Conservation (phyloP, 108 stramenopile genomes). For the Nannochloropsis salina region DNA sequence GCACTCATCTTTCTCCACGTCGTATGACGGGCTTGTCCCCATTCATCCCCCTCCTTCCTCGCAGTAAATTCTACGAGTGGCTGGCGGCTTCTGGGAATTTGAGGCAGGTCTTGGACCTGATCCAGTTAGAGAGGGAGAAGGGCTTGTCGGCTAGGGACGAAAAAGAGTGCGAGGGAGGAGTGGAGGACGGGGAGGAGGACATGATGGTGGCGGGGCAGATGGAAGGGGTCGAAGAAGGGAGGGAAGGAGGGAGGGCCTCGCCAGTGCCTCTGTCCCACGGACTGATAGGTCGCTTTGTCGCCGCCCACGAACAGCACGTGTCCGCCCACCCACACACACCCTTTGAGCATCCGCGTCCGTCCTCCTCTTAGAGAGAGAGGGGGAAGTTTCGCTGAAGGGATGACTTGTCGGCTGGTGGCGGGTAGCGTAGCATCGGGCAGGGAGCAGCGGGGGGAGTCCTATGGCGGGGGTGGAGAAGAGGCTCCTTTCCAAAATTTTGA, state of each 20-base stretch:
- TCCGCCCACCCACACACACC: too few relatives aligned
- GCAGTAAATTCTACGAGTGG: slow-evolving; percentile 68
- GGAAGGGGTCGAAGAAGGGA: not conserved
- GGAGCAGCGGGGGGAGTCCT: too few relatives aligned
- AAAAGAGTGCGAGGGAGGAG: not conserved
- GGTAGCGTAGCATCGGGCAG: too few relatives aligned
- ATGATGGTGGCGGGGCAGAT: not conserved
- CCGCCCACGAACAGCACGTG: too few relatives aligned
- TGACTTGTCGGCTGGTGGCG: too few relatives aligned
- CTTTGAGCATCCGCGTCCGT: too few relatives aligned
- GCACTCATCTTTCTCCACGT: too few relatives aligned
- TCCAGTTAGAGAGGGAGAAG: slow-evolving; percentile 65
- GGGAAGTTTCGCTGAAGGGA: too few relatives aligned
- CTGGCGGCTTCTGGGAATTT: slow-evolving; percentile 80
- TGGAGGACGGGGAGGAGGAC: not conserved
- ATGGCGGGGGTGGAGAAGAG: too few relatives aligned
- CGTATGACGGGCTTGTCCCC: not conserved
- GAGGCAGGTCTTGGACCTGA: slow-evolving; percentile 80
- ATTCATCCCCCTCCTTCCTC: not conserved
- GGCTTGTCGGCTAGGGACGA: not conserved
- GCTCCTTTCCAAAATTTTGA: too few relatives aligned
- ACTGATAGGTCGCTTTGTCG: not conserved
- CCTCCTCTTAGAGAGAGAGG: too few relatives aligned
- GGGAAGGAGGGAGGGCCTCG: not conserved
- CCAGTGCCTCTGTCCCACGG: not conserved